Conservation (phyloP, 1,284 basidiomycete genomes). For the Hymenochaete sp. region DNA sequence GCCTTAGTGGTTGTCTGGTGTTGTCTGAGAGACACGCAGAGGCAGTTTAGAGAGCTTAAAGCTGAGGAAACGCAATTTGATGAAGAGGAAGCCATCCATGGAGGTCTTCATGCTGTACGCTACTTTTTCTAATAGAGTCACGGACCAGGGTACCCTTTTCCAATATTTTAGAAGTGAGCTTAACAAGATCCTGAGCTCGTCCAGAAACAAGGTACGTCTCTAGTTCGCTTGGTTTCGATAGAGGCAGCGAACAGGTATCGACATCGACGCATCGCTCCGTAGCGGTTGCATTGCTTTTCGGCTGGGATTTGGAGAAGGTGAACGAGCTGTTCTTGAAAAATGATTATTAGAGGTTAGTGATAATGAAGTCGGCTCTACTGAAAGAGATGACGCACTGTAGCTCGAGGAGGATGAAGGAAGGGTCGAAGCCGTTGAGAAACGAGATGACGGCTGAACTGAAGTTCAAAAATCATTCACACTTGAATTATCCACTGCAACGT, state of each 20-base stretch:
- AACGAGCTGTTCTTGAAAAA: not conserved
- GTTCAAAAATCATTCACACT: no score
- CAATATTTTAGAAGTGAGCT: conserved; percentile 7
- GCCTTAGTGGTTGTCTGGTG: no score
- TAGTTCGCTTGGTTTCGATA: conserved; percentile 13
- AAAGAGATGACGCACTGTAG: conserved; percentile 12
- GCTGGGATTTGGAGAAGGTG: not conserved
- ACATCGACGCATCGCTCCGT: conserved; percentile 5
- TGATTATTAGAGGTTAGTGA: conserved; percentile 1
- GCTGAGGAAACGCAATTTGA: no score
- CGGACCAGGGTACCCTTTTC: conserved; percentile 33
- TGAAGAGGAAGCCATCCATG: no score
- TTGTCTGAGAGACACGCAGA: no score
- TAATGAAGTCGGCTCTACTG: conserved; percentile 2
- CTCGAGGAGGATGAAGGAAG: conserved; percentile 17
- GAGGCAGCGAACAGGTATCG: conserved; percentile 1
- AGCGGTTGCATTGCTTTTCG: conserved; percentile 4
- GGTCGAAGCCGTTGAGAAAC: conserved; percentile 17
- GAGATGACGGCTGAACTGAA: no score
- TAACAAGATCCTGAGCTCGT: conserved; percentile 12
- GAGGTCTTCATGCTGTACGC: no score
- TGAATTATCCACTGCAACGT: no score
- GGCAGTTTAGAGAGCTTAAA: no score
- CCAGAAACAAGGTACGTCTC: conserved; percentile 12
- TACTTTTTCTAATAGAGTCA: no score